Percentiles rank a stretch among this genome's conserved stretches.
Evolutionary conservation across 257 asterid species (phyloP).

Genomic region (Solanum lycopersicoides): DNA sequence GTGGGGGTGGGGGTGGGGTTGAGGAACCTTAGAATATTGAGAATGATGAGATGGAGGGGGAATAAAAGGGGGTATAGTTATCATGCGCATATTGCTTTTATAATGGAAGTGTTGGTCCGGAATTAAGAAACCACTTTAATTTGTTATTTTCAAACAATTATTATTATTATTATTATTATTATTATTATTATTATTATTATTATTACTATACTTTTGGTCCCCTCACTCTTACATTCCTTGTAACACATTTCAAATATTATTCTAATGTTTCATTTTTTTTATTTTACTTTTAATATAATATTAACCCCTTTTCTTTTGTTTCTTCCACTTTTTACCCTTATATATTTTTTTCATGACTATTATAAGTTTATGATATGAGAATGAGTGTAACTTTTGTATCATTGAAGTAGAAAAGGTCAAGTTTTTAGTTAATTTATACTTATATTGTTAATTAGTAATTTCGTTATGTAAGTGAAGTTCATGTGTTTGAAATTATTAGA

Average conservation of each 20-base stretch:
- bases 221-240: background rate
- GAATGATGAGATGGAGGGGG: background rate
- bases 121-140: slow-evolving; percentile 44
- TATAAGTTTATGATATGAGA: background rate
- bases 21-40: background rate
- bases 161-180: background rate
- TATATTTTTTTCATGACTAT: background rate
- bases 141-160: slow-evolving; percentile 9
- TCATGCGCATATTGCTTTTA: slow-evolving; percentile 34
- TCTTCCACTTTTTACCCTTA: background rate
- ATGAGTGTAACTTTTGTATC: background rate
- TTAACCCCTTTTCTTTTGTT: background rate
- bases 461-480: background rate
- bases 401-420: background rate
- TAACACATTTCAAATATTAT: background rate
- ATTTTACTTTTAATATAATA: background rate
- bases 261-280: too few species aligned
- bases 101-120: slow-evolving; percentile 34
- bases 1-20: background rate
- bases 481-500: background rate
- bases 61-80: background rate
- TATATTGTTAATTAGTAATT: background rate
- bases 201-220: background rate
- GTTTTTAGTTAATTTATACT: background rate
- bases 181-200: background rate